Base-by-base conservation (phyloP, 2,329 filamentous ascomycete species). In the Periconia sp. region DNA sequence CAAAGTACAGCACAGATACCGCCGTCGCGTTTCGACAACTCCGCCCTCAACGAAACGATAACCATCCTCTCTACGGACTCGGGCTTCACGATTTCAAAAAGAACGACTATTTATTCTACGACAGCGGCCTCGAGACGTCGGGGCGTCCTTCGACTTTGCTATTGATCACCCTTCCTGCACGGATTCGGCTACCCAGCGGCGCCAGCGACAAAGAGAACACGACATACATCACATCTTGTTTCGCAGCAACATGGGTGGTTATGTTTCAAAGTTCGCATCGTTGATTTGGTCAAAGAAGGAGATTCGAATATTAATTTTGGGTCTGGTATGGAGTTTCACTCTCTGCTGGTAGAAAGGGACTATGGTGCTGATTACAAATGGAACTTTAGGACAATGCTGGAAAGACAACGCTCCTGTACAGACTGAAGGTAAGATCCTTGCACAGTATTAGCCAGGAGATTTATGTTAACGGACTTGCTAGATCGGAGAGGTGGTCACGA, bases 401-500 rank as follows among this genome's bases (percentile, higher is more conserved):
- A 11, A 37, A 37, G 33, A 37, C 94, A 42, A 99, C 94, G 31
- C 82, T 99, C 55, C 81, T 99, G 54, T 99, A 99, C 81, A 89
- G 93, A 77, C 81, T 99, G 64, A 97, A 97, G 88, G 91, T 95
- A 75, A 20, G 63, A 30, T 14, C 30, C n/a, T 14, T 2, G 20
- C 10, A 19, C 14, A 20, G 13, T 27, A 41, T 15, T 18, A 37
- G n/a, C n/a, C 10, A 14, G n/a, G 18, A 35, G 30, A 33, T 47
- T 15, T 19, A 46, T 18, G 19, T 48, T 54, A 14, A 54, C 35
- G 9, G 18, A 11, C 15, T 31, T 30, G 55, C 56, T 73, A 97
- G 91, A 96, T 99, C 71, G 94, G 94, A 72, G 94, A 99, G 76
- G 94, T 99, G 43, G 94, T 99, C 63, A 97, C 94, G 57, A 99